Base-by-base conservation (phyloP, 768 basidiomycete genomes). In the Boletales sp. region DNA sequence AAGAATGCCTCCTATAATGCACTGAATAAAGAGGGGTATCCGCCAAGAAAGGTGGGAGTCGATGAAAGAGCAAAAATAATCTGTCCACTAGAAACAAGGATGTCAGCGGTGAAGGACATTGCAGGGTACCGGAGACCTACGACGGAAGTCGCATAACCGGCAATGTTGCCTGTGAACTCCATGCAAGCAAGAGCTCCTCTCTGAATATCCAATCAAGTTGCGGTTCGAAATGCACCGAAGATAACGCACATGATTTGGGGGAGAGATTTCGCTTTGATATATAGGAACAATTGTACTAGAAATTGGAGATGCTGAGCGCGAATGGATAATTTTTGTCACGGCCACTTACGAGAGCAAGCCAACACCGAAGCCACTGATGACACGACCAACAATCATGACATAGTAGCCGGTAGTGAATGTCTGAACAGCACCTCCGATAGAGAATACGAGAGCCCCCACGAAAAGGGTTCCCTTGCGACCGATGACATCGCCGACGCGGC, bases 211-310 rank as follows among this genome's bases (percentile, higher is more conserved):
- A 38, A 45, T 43, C 50, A 47, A 21, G 44, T 47, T 18, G 39
- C 13, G 6, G 29, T n/a, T 47, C 36, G 44, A 2, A 39, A 38
- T 27, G 14, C 34, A 36, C 35, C 38, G 17, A 47, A 30, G 13
- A 13, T 30, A 9, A 62, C 82, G 19, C 56, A 89, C 91, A 71
- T 94, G 90, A 58, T 88, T 78, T 3, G 94, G 90, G 29, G 94
- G 94, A 5, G 91, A 94, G 41, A 97, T 92, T 74, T 97, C 94
- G 58, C 90, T 92, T 73, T 97, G 90, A 67, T 93, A 94, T 50
- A 94, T 92, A 13, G 91, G 92, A 27, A 94, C 91, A 52, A 94
- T 93, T n/a, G 91, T 94, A 38, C 91, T 93, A 57, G 24, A 24
- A 27, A 35, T 39, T 42, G 47, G 17, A 10, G 13, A 30, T 18